Evolutionary conservation across 345 rosid species (phyloP).

Genomic region (Eucalyptus brandiana): DNA sequence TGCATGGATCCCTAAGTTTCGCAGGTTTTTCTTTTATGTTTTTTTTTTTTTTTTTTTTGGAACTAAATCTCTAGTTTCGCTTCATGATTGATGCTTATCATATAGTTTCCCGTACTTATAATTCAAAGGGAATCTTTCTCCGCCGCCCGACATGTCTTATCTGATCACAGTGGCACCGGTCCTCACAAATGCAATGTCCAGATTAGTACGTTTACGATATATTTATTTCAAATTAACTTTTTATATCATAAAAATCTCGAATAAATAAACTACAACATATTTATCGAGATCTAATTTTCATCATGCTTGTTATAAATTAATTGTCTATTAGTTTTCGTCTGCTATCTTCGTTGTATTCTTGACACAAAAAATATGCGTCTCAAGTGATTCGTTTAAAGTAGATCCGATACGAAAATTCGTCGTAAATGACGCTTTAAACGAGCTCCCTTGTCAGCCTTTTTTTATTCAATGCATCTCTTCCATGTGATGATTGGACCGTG

Average conservation of each 20-base stretch:
- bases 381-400: background rate
- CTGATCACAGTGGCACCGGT: background rate
- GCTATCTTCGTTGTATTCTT: rapidly evolving
- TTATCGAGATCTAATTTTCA: background rate
- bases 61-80: background rate
- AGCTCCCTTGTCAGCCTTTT: background rate
- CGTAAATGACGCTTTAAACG: background rate
- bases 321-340: background rate
- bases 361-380: background rate
- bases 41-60: background rate
- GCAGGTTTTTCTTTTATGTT: background rate
- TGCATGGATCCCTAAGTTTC: background rate
- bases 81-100: background rate
- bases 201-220: rapidly evolving
- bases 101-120: background rate
- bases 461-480: too few relatives aligned
- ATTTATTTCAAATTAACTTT: background rate
- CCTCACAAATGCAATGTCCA: background rate
- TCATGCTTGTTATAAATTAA: background rate
- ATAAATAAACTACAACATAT: rapidly evolving
- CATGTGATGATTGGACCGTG: background rate
- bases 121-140: background rate
- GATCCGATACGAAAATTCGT: rapidly evolving
- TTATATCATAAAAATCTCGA: background rate
- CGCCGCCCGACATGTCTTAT: background rate